Evolutionary conservation across 2,329 filamentous ascomycete genomes (phyloP).

Genomic region (Ilyonectria robusta): DNA sequence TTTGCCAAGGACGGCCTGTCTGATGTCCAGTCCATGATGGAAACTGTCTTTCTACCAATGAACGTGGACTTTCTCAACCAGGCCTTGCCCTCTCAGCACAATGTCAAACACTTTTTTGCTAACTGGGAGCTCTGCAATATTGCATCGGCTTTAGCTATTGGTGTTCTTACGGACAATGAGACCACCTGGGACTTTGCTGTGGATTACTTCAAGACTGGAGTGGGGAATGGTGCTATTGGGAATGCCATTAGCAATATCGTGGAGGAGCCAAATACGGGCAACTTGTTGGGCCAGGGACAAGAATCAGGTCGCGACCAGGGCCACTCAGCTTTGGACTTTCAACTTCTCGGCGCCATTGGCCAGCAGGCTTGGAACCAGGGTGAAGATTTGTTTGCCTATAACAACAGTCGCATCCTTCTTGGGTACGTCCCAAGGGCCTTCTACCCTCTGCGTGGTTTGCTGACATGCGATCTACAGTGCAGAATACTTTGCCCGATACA

Average conservation of each 20-base stretch:
- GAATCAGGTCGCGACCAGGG: slow-evolving; percentile 39
- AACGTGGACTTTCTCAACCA: slow-evolving; percentile 29
- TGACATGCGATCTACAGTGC: slow-evolving; percentile 1
- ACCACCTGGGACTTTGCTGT: slow-evolving; percentile 23
- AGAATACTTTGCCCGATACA: slow-evolving; percentile 35
- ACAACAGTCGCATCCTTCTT: slow-evolving; percentile 36
- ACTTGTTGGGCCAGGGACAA: slow-evolving; percentile 26
- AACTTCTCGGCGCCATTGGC: slow-evolving; percentile 20
- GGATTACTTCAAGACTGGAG: slow-evolving; percentile 33
- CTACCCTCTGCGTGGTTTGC: not conserved
- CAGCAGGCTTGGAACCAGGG: slow-evolving; percentile 38
- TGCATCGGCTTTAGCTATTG: slow-evolving; percentile 32
- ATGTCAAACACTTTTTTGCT: slow-evolving; percentile 27
- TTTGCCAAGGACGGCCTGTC: slow-evolving; percentile 47
- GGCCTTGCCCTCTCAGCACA: slow-evolving; percentile 19
- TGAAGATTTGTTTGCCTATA: slow-evolving; percentile 33
- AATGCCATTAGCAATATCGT: slow-evolving; percentile 27
- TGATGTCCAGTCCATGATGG: slow-evolving; percentile 14
- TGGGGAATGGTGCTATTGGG: slow-evolving; percentile 23
- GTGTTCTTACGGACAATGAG: slow-evolving; percentile 25
- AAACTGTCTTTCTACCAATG: slow-evolving; percentile 19
- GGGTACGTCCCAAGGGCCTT: slow-evolving; percentile 25
- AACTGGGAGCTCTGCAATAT: slow-evolving; percentile 38
- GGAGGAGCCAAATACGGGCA: slow-evolving; percentile 23
- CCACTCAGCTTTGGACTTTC: slow-evolving; percentile 24